Conservation (phyloP, 495 filamentous ascomycete genomes). For the Neurospora sp. region DNA sequence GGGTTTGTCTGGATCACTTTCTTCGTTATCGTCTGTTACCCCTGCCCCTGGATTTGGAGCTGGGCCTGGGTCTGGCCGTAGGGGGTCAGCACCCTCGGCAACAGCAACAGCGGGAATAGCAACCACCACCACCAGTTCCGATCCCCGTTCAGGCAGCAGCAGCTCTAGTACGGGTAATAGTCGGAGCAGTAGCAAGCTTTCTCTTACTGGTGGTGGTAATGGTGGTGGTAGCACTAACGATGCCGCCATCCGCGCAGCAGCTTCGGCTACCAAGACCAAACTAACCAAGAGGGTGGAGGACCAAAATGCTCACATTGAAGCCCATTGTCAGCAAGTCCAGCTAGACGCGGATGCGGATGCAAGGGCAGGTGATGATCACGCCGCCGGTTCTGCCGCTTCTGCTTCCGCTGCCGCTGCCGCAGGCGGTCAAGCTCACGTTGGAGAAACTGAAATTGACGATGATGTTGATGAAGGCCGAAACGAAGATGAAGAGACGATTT, state of each 20-base stretch:
- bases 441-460: background rate
- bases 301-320: background rate
- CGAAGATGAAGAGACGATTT: conserved; percentile 27
- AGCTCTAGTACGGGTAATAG: background rate
- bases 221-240: background rate
- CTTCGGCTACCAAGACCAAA: background rate
- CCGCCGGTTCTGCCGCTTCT: background rate
- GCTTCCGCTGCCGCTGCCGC: background rate
- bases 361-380: background rate
- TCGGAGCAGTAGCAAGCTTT: background rate
- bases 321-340: background rate
- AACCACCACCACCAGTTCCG: background rate
- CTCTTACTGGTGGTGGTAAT: background rate
- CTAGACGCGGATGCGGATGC: background rate
- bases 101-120: background rate
- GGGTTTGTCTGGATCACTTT: background rate
- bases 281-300: background rate
- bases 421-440: background rate
- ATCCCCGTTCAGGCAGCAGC: background rate
- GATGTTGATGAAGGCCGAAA: conserved; percentile 10
- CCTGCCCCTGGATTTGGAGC: background rate
- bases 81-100: background rate
- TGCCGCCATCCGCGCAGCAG: background rate
- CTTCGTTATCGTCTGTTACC: background rate
- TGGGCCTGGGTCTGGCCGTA: background rate